Base-by-base conservation (phyloP, 1,139 yeast species). In the Suhomyces chickasaworum region DNA sequence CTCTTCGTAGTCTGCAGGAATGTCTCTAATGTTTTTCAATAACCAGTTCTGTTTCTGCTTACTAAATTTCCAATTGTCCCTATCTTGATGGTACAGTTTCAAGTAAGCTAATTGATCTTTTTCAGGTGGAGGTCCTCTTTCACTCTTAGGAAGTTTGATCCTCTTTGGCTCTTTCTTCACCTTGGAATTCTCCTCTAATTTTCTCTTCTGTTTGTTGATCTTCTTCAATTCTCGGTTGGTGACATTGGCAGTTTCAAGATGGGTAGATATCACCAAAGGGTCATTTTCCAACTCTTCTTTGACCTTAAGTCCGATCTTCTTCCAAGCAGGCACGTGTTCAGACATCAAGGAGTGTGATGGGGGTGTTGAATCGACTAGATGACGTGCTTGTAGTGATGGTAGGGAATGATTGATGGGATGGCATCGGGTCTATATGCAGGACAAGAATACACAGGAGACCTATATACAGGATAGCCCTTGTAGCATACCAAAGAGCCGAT, bases 1-100 rank as follows among this genome's bases (percentile, higher is more conserved):
- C 2, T 64, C 70, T 40, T 75, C 79, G 56, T 88, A 90, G 2
- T 76, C 69, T 1, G 68, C 73, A 1, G 85, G 87, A 15, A 85
- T 77, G 31, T 61, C 54, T 51, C 74, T 76, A 40, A 88, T 68
- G 64, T 89, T 84, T 59, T 85, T 86, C 52, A 90, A 66, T 42
- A 91, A 75, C 97, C 97, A 91, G 61, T 89, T 90, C 64, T 91
- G 98, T 56, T 91, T 90, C 69, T 88, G 96, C 60, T 91, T 91
- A 48, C 95, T 86, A 63, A 91, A 91, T 68, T 90, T 91, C 98
- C 98, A 91, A 51, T 77, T 74, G 0, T 69, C 78, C 49, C 72
- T 75, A 55, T 84, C 89, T 8, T 76, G 72, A 20, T 72, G 69
- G 58, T 80, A 91, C 47, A 82, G 89, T 48, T 83, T 77, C 55